Base-by-base conservation (phyloP, 306 rosid species). In the Pyrus bretschneideri region DNA sequence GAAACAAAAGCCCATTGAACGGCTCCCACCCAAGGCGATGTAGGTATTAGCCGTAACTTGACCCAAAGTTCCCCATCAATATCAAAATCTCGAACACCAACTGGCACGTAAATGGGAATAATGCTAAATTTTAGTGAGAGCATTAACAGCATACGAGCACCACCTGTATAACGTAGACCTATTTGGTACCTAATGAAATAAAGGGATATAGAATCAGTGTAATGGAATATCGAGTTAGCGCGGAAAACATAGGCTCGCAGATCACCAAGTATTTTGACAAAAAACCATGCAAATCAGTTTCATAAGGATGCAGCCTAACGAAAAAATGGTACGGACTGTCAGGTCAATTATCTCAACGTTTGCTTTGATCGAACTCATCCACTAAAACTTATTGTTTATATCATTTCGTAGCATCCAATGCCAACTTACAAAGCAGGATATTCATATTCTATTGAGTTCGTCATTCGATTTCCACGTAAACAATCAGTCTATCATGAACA, bases 1-100 rank as follows among this genome's bases (percentile, higher is more conserved):
- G 97, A 86, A 89, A 92, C 99, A 81, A 96, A 96, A 71, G 99
- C 99, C 99, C 99, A 96, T 31, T 89, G 85, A 82, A 69, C 98
- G 75, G 99, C 99, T 75, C 99, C 99, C 22, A 96, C 99, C 91
- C 94, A 96, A 80, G 99, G 99, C 63, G 79, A 92, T 19, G 92
- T 86, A 6, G 99, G 99, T 81, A 96, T 92, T 58, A 96, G 76
- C 52, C 98, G 85, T 69, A 96, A 74, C 81, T 92, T 96, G 80
- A 96, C 97, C 99, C 99, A 96, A 81, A 96, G 91, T 78, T 96
- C 99, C 64, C 99, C 99, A 73, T 96, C 99, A 69, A 96, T 91
- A 85, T 96, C 99, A 80, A 96, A 96, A 87, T 96, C 97, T 67
- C 96, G 96, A 81, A 92, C 89, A 63, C 96, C 97, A 65, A 96